A percentile compares a stretch with the other conserved stretches of the same genome.
Evolutionary conservation across 2,329 filamentous ascomycete genomes (phyloP).

Genomic region (Cytospora mali): DNA sequence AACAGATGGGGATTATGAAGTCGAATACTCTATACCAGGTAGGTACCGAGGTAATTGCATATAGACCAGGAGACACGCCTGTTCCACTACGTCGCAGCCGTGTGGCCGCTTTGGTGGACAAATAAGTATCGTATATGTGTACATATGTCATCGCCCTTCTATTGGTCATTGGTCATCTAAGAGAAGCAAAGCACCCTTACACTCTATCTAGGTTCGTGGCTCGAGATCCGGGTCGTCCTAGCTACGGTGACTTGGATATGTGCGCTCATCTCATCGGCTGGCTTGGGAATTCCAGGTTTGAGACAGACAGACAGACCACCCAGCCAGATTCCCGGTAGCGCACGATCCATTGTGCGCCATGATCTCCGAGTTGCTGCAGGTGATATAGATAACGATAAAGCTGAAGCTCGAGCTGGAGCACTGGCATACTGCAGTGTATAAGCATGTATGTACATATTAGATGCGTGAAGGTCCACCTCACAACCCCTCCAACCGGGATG

Average conservation of each 20-base stretch:
- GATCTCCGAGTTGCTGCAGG: conserved; percentile 5
- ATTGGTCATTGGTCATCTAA: too few relatives aligned
- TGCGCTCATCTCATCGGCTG: background rate
- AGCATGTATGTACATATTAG: background rate
- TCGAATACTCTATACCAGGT: too few relatives aligned
- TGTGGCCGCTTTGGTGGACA: background rate
- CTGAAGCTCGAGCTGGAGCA: conserved; percentile 14
- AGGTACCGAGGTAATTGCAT: too few relatives aligned
- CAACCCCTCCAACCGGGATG: background rate
- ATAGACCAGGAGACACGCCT: background rate
- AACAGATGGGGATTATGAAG: background rate
- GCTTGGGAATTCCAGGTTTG: background rate
- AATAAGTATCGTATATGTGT: background rate
- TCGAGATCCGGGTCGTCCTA: background rate
- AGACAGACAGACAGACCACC: background rate
- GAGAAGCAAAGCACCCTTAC: too few relatives aligned
- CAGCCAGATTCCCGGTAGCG: too few relatives aligned
- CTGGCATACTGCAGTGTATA: conserved; percentile 4
- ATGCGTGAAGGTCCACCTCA: background rate
- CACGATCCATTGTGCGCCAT: background rate
- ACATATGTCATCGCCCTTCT: background rate
- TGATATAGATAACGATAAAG: conserved; percentile 26
- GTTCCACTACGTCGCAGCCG: background rate
- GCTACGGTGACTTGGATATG: background rate
- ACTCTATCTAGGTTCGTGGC: background rate